Percentiles rank a stretch among this genome's conserved stretches.
Conservation (phyloP, 805 yeast genomes). For the Torulaspora microellipsoides region DNA sequence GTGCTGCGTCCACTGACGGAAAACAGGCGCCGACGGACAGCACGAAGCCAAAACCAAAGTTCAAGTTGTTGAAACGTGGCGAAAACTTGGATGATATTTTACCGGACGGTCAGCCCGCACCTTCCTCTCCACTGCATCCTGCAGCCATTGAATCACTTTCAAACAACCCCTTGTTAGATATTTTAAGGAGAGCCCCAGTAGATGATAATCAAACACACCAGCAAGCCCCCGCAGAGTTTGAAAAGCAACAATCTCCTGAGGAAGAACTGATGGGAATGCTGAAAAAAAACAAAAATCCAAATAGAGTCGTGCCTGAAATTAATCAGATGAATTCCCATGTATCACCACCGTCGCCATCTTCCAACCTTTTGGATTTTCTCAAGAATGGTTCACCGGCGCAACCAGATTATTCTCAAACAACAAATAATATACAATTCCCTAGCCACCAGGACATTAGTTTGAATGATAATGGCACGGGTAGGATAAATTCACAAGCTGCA, state of each 20-base stretch:
- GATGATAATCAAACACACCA: too few relatives aligned
- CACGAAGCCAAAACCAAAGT: constrained; percentile 28
- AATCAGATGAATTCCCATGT: background rate
- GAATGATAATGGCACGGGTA: background rate
- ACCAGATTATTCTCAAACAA: background rate
- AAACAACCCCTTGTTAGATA: constrained; percentile 6
- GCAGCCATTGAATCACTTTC: constrained; percentile 2
- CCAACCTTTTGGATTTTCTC: constrained; percentile 7
- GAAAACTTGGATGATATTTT: constrained; percentile 28
- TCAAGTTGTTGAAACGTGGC: constrained; percentile 37
- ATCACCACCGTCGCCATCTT: constrained; percentile 3
- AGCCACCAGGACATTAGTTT: background rate
- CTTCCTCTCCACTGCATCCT: background rate
- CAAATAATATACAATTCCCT: background rate
- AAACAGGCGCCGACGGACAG: constrained; percentile 4
- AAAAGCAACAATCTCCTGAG: constrained; percentile 10
- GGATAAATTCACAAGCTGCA: constrained; percentile 7
- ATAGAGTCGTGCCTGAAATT: background rate
- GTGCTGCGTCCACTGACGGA: constrained; percentile 14
- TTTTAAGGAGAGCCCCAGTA: constrained; percentile 3
- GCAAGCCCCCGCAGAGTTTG: background rate
- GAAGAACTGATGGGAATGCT: constrained; percentile 14
- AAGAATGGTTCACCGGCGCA: constrained; percentile 1
- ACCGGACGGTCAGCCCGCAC: constrained; percentile 2
- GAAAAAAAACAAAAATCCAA: constrained; percentile 1